A percentile compares a stretch with the other conserved stretches of the same genome.
These are phyloP conservation scores for Aspergillus quadricinctus DNA, from an alignment of 2,329 filamentous ascomycete species.

Conservation along the genomic window DNA sequence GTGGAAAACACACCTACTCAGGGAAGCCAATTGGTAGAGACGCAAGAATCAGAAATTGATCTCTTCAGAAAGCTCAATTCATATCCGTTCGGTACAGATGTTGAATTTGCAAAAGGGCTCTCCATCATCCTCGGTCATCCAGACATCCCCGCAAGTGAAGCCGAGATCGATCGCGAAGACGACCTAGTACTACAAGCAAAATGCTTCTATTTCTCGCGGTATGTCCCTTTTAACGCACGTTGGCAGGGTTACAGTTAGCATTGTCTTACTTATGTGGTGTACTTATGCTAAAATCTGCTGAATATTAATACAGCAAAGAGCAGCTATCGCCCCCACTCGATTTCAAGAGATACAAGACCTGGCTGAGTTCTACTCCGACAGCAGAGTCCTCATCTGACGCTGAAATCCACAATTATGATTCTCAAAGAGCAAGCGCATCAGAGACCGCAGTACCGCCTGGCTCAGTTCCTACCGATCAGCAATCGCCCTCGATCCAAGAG, in stretches of 20 bases:
- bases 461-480: slow-evolving; percentile 7
- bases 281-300: background rate
- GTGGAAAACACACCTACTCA: background rate
- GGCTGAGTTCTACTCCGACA: slow-evolving; percentile 41
- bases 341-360: slow-evolving; percentile 64
- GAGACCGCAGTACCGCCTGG: slow-evolving; percentile 4
- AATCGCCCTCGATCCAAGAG: slow-evolving; percentile 42
- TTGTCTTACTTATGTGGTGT: background rate
- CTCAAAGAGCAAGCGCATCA: slow-evolving; percentile 3
- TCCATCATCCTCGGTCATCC: slow-evolving; percentile 43
- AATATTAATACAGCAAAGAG: slow-evolving; percentile 30
- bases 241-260: background rate
- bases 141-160: slow-evolving; percentile 33
- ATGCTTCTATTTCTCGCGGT: slow-evolving; percentile 48
- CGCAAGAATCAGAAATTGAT: slow-evolving; percentile 4
- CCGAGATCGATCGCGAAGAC: slow-evolving; percentile 36
- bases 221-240: slow-evolving; percentile 4
- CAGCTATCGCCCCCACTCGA: slow-evolving; percentile 49
- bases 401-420: slow-evolving; percentile 6
- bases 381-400: background rate
- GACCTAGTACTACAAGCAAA: slow-evolving; percentile 44
- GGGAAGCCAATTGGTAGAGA: slow-evolving; percentile 6
- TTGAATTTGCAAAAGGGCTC: slow-evolving; percentile 46
- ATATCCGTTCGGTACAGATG: slow-evolving; percentile 40
- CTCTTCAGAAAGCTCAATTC: slow-evolving; percentile 31